Percentiles rank a stretch among this genome's conserved stretches.
phyloP scores from a whole-genome alignment of 129 eudicot species.

The Dittrichia graveolens region DNA sequence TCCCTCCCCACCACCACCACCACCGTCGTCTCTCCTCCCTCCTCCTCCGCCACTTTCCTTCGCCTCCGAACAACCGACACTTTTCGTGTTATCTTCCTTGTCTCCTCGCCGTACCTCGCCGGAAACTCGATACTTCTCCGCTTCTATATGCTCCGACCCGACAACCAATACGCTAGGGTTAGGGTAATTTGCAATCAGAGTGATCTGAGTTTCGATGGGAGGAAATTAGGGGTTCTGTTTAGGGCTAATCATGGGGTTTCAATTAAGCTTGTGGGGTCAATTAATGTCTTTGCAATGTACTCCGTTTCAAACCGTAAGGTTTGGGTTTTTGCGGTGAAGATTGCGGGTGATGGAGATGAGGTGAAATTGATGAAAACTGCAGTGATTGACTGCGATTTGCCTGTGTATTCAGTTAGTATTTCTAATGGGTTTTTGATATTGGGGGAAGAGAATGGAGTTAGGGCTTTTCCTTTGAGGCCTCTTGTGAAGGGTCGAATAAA shows the following conservation, averaged over 20 bases:
- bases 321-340: slow-evolving; percentile 71
- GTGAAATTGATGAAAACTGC: slow-evolving; percentile 80
- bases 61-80: slow-evolving; percentile 47
- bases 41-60: slow-evolving; percentile 76
- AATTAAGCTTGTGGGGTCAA: slow-evolving; percentile 45
- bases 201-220: slow-evolving; percentile 51
- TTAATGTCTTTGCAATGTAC: slow-evolving; percentile 69
- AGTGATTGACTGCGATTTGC: slow-evolving; percentile 63
- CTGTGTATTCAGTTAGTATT: slow-evolving; percentile 55
- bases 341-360: slow-evolving; percentile 45
- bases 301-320: slow-evolving; percentile 56
- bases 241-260: slow-evolving; percentile 63
- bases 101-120: slow-evolving; percentile 56
- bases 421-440: slow-evolving; percentile 65
- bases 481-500: slow-evolving; percentile 60
- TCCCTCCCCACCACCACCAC: slow-evolving; percentile 41
- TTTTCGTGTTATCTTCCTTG: slow-evolving; percentile 54
- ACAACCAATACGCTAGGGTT: slow-evolving; percentile 36
- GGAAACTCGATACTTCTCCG: slow-evolving; percentile 60
- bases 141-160: slow-evolving; percentile 45
- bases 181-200: slow-evolving; percentile 52
- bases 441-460: slow-evolving; percentile 83
- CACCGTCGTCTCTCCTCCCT: slow-evolving; percentile 60
- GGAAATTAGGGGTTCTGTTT: slow-evolving; percentile 55
- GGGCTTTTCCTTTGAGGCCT: slow-evolving; percentile 62